Evolutionary conservation across 2,329 filamentous ascomycete genomes (phyloP).

Genomic region (Amauroascus verrucosus): DNA sequence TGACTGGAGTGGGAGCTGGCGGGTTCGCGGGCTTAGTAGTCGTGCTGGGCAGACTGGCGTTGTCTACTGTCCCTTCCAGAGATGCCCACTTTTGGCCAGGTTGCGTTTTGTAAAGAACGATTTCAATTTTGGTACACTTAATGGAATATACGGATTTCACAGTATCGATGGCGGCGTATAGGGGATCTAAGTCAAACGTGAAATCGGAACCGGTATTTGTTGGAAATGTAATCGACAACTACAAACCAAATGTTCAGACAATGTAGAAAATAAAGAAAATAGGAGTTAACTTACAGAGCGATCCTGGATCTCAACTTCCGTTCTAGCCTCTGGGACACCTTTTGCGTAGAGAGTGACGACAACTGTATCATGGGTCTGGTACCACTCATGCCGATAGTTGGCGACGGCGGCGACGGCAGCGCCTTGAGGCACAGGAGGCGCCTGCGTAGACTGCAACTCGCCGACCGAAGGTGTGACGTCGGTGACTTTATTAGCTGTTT

Average conservation of each 20-base stretch:
- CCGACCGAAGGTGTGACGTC: background rate
- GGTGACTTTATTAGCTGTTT: background rate
- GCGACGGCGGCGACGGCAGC: slow-evolving; percentile 43
- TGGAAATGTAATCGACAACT: slow-evolving; percentile 52
- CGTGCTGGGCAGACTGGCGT: slow-evolving; percentile 12
- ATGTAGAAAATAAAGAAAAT: slow-evolving; percentile 11
- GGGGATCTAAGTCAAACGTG: slow-evolving; percentile 53
- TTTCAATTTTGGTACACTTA: slow-evolving; percentile 68
- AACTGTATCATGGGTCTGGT: slow-evolving; percentile 52
- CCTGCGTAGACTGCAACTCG: slow-evolving; percentile 1
- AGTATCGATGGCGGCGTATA: slow-evolving; percentile 56
- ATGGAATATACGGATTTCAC: slow-evolving; percentile 52
- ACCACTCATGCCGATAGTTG: slow-evolving; percentile 61
- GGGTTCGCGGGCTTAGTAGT: slow-evolving; percentile 16
- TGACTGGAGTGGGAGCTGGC: slow-evolving; percentile 17
- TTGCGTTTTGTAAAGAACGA: slow-evolving; percentile 58
- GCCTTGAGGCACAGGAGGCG: slow-evolving; percentile 10
- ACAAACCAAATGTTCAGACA: too few relatives aligned
- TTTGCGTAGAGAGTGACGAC: slow-evolving; percentile 58
- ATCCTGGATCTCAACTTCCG: slow-evolving; percentile 43
- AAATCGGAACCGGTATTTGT: slow-evolving; percentile 45
- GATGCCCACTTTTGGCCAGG: slow-evolving; percentile 58
- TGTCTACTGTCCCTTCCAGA: slow-evolving; percentile 39
- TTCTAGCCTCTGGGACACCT: slow-evolving; percentile 49
- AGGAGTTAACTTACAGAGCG: slow-evolving; percentile 32